A percentile compares a stretch with the other conserved stretches of the same genome.
Evolutionary conservation across 192 early-diverging fungal genomes (phyloP).

Genomic region (Coemansia umbellata): DNA sequence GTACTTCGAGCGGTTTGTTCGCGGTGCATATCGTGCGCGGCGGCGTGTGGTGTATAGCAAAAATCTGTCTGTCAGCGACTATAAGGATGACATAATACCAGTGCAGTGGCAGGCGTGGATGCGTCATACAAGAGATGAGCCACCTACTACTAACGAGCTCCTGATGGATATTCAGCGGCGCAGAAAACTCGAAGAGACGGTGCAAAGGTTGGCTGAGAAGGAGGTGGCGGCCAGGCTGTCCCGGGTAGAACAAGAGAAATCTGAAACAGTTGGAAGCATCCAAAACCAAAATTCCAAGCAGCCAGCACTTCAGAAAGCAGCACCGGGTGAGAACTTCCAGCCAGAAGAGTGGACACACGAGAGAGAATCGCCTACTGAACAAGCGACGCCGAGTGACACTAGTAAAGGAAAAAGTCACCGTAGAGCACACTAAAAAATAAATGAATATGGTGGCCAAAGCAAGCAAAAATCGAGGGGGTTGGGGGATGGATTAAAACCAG

Average conservation of each 20-base stretch:
- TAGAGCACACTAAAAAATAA: too few relatives aligned
- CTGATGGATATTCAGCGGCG: constrained; percentile 31
- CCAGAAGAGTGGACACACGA: constrained; percentile 30
- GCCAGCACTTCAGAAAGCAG: constrained; percentile 12
- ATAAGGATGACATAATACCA: constrained; percentile 37
- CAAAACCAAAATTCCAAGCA: background rate
- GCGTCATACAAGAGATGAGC: constrained; percentile 36
- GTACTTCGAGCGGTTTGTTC: constrained; percentile 41
- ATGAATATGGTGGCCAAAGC: too few relatives aligned
- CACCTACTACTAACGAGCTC: constrained; percentile 32
- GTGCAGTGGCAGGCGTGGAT: constrained; percentile 53
- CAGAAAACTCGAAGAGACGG: constrained; percentile 22
- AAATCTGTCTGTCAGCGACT: constrained; percentile 26
- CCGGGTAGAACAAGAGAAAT: background rate
- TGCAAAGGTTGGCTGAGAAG: constrained; percentile 10
- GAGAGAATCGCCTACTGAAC: too few relatives aligned
- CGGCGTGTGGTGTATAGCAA: constrained; percentile 33
- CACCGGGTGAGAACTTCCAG: constrained; percentile 29
- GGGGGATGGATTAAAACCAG: too few relatives aligned
- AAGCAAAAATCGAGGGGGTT: too few relatives aligned
- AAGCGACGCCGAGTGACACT: too few relatives aligned
- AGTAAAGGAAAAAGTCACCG: too few relatives aligned
- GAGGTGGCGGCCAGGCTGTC: background rate
- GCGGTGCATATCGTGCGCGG: constrained; percentile 15
- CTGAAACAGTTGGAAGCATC: too few relatives aligned